Conservation (phyloP, 2,329 filamentous ascomycete species). For the Colletotrichum limetticola region DNA sequence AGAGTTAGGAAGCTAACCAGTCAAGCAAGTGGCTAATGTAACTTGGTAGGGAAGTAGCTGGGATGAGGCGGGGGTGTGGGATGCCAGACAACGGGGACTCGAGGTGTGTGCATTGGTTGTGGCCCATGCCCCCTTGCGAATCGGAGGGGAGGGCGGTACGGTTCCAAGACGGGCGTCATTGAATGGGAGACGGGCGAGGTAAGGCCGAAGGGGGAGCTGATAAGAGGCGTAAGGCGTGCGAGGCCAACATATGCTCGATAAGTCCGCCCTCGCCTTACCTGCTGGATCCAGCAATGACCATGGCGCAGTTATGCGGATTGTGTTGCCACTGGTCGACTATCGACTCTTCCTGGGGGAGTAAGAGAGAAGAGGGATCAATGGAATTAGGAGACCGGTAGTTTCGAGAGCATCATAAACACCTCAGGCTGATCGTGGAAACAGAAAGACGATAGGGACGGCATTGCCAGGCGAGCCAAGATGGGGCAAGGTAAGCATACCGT, state of each 20-base stretch:
- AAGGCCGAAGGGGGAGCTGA: conserved; percentile 27
- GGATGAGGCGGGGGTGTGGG: conserved; percentile 23
- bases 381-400: background rate
- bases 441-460: conserved; percentile 1
- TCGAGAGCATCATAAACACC: background rate
- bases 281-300: background rate
- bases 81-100: conserved; percentile 18
- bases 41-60: conserved; percentile 16
- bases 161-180: background rate
- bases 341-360: background rate
- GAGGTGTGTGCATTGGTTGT: background rate
- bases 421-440: background rate
- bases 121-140: background rate
- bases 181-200: conserved; percentile 21
- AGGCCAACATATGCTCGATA: background rate
- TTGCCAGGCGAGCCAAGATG: background rate
- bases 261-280: background rate
- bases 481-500: background rate
- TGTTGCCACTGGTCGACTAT: background rate
- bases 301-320: background rate
- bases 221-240: conserved; percentile 21
- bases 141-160: conserved; percentile 9
- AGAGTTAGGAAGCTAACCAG: background rate
- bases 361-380: background rate
- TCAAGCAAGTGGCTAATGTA: conserved; percentile 31